Base-by-base conservation (phyloP, 1,139 yeast genomes). In the Suhomyces chickasaworum region DNA sequence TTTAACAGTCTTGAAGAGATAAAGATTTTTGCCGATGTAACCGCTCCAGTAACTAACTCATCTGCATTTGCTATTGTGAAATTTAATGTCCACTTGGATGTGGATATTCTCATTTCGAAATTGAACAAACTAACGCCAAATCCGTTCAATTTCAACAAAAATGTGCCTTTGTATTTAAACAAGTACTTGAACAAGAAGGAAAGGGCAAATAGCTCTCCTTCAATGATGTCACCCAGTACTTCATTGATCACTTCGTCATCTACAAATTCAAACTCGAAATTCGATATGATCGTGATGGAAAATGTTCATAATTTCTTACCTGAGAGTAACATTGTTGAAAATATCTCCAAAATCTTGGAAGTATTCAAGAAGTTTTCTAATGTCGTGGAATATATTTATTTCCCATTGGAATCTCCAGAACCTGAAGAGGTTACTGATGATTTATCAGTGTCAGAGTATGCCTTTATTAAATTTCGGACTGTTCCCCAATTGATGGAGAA, bases 201-300 rank as follows among this genome's bases (percentile, higher is more conserved):
- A 61, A 49, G 67, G 52, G 31, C 13, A 12, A 30, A 41, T 20
- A 20, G 41, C 15, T 16, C 37, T 3, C 23, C 41, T 7, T 9
- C 41, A 4, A 15, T 20, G 12, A 15, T 7, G 10, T 23, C 38
- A 6, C 9, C 41, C 9, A n/a, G 21, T 13, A 15, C 31, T 3
- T 10, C 37, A 2, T 8, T 30, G 2, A n/a, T 22, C 9, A 16
- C 29, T 9, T 15, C 36, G n/a, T 13, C 36, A 4, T 15, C 37
- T 5, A n/a, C 39, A 20, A 37, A n/a, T 16, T 33, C 47, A 27
- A 39, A 25, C 27, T 39, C 47, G 36, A 34, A 50, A 7, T 54
- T 66, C 52, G 72, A 73, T 41, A 71, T 75, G 41, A 59, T 80
- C 3, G 68, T 75, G 38, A 55, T 79, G 25, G 81, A 77, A 52